These are phyloP conservation scores for Tuber umbilicatum DNA, from an alignment of 495 filamentous ascomycete species.

Conservation along the genomic window DNA sequence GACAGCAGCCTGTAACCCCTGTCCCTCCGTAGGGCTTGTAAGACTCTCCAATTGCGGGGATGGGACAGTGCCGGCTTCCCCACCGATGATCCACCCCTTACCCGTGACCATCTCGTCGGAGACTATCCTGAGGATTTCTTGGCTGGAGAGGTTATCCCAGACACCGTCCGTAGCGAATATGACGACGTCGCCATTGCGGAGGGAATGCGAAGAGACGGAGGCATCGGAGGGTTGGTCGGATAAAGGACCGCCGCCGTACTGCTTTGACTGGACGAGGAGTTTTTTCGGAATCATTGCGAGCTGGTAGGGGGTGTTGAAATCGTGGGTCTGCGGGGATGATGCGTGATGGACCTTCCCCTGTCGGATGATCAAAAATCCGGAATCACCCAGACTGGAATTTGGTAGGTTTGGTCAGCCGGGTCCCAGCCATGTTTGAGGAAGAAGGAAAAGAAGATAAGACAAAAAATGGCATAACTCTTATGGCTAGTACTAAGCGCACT, in stretches of 20 bases:
- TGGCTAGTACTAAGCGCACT: constrained; percentile 19
- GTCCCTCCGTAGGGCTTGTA: constrained; percentile 21
- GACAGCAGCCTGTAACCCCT: constrained; percentile 62
- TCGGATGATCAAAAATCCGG: constrained; percentile 82
- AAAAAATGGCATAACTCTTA: background rate
- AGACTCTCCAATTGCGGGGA: constrained; percentile 22
- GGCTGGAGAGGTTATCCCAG: constrained; percentile 90
- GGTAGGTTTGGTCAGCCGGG: constrained; percentile 18
- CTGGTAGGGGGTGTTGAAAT: constrained; percentile 96
- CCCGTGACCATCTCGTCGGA: constrained; percentile 63
- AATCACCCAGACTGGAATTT: constrained; percentile 67
- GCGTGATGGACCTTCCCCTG: constrained; percentile 73
- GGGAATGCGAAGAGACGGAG: constrained; percentile 61
- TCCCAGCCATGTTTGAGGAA: constrained; percentile 1
- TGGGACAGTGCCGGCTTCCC: constrained; percentile 43
- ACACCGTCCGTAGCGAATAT: constrained; percentile 91
- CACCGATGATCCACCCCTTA: constrained; percentile 65
- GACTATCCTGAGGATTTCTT: constrained; percentile 74
- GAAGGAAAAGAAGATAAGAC: too few relatives aligned
- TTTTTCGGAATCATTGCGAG: constrained; percentile 77
- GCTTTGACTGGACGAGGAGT: constrained; percentile 64
- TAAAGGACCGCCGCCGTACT: constrained; percentile 74
- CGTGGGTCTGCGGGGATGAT: constrained; percentile 84
- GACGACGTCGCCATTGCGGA: constrained; percentile 85
- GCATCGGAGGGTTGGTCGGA: constrained; percentile 79